Base-by-base conservation (phyloP, 495 filamentous ascomycete species). In the Penicillium turbatum region DNA sequence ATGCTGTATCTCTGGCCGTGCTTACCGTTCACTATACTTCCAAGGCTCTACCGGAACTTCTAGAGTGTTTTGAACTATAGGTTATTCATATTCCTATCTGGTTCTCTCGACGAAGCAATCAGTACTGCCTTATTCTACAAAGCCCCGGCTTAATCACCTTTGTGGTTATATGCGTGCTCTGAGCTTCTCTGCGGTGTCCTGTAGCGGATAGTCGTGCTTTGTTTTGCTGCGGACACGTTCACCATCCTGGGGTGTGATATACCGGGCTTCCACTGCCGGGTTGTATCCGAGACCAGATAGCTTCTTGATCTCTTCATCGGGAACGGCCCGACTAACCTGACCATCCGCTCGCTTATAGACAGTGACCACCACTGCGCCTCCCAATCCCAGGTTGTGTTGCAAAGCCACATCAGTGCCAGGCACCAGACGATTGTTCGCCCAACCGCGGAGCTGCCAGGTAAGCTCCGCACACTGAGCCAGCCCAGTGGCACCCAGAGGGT, bases 381-480 rank as follows among this genome's bases (percentile, higher is more conserved):
- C 90, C 27, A 95, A 68, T 0, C 90, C 90, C 0, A 95, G 70
- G 58, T 95, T 95, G 64, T 95, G 90, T 73, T 95, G 90, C 67
- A 95, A 68, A 19, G 87, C 85, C 30, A 75, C 82, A 48, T 66
- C 78, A 0, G 88, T 87, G 6, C 80, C 78, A 13, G 77, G 68
- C 7, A 90, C 85, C 5, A 82, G 70, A 9, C 92, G 77, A 67
- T 97, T 96, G 60, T 90, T 95, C 5, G 90, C 92, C 92, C 92
- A 96, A 1, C 92, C 92, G 32, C 92, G 75, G 57, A 97, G 76
- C 56, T 97, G 92, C 92, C 92, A 97, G 10, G 92, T 88, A 21
- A 97, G 71, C 72, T 97, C 92, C 1, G 92, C 89, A 63, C 91
- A 96, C 70, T 97, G 92, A 13, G 92, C 92, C 19, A 97, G 72